phyloP scores from a whole-genome alignment of 2,329 filamentous ascomycete genomes.

The Microsporum canis region DNA sequence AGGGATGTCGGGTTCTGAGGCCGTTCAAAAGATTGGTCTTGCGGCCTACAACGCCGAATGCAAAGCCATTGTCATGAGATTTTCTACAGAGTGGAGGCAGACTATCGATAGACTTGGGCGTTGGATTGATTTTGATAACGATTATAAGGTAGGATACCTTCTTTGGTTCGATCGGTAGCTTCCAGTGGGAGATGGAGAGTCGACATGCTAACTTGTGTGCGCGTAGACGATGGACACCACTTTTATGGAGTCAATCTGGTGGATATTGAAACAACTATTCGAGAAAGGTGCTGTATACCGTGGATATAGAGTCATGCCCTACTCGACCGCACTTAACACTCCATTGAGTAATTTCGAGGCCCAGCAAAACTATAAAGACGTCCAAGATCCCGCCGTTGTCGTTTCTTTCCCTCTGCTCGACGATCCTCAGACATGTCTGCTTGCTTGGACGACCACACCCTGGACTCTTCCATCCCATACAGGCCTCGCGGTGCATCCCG shows the following conservation, averaged over 20 bases:
- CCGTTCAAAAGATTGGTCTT: conserved; percentile 75
- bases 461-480: conserved; percentile 76
- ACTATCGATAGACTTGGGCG: conserved; percentile 81
- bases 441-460: conserved; percentile 85
- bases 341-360: conserved; percentile 89
- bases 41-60: conserved; percentile 87
- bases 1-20: conserved; percentile 75
- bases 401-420: conserved; percentile 75
- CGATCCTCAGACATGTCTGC: conserved; percentile 60
- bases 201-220: neutral
- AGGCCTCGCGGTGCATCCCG: conserved; percentile 65
- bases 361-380: conserved; percentile 88
- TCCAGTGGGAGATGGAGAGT: conserved; percentile 8
- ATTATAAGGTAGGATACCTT: conserved; percentile 60
- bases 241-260: conserved; percentile 96
- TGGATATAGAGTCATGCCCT: conserved; percentile 87
- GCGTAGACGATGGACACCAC: conserved; percentile 74
- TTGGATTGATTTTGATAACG: conserved; percentile 97
- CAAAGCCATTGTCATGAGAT: conserved; percentile 85
- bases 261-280: conserved; percentile 89
- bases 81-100: conserved; percentile 71
- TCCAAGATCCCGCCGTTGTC: conserved; percentile 80
- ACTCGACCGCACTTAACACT: conserved; percentile 80
- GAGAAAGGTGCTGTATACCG: conserved; percentile 85
- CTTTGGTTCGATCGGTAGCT: neutral